Percentiles rank a stretch among this genome's conserved stretches.
phyloP scores from a whole-genome alignment of 192 early-diverging fungal species.

The Coemansia biformis region DNA sequence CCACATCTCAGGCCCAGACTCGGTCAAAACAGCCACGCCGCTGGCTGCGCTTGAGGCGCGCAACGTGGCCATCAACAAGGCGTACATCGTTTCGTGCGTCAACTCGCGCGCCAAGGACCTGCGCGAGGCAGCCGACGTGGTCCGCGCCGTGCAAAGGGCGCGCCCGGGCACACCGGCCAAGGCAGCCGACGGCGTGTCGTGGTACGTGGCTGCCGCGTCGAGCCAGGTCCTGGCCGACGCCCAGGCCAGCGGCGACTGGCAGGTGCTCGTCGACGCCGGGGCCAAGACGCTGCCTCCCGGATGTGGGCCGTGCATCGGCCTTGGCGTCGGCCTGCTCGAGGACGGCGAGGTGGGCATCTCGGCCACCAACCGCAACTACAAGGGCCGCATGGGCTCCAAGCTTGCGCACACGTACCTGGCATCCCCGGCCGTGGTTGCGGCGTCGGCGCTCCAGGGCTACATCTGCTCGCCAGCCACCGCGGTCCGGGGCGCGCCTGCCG shows the following conservation, averaged over 20 bases:
- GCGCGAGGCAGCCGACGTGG: conserved; percentile 77
- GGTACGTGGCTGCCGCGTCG: conserved; percentile 94
- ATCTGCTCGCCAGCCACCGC: conserved; percentile 62
- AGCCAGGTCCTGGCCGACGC: conserved; percentile 87
- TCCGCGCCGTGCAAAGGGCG: conserved; percentile 45
- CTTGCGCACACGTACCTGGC: conserved; percentile 88
- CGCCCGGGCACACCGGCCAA: conserved; percentile 17
- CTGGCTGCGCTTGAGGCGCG: conserved; percentile 67
- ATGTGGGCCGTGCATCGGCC: conserved; percentile 95
- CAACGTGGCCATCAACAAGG: conserved; percentile 86
- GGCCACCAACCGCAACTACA: conserved; percentile 99
- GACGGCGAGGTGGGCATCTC: conserved; percentile 97
- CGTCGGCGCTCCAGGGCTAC: conserved; percentile 81
- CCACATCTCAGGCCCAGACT: conserved; percentile 90
- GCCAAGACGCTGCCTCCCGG: conserved; percentile 87
- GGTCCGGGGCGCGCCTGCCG: conserved; percentile 6
- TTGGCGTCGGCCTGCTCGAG: conserved; percentile 86
- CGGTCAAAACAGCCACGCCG: conserved; percentile 87
- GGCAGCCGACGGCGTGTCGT: conserved; percentile 64
- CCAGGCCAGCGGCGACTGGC: conserved; percentile 82
- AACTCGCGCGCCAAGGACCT: conserved; percentile 92
- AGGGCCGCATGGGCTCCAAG: conserved; percentile 97
- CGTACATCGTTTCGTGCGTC: conserved; percentile 92
- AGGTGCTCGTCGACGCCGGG: conserved; percentile 77
- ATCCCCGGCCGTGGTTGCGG: conserved; percentile 93